These are phyloP conservation scores for Afroboletus lepidellus DNA, from an alignment of 1,284 basidiomycete genomes.

Conservation along the genomic window DNA sequence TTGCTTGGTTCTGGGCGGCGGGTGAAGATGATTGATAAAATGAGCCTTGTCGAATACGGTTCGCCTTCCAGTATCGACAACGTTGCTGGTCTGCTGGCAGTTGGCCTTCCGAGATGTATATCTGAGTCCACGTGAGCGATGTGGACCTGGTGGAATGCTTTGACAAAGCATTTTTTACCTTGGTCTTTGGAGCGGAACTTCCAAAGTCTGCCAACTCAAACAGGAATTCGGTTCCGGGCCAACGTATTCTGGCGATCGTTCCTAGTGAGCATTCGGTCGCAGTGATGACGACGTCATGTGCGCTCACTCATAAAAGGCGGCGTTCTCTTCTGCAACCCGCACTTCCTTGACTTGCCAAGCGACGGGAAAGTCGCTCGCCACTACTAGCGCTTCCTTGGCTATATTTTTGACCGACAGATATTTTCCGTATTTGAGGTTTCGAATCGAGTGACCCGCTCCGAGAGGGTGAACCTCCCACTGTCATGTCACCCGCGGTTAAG, in stretches of 20 bases:
- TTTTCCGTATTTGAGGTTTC: constrained; percentile 35
- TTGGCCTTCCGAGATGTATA: constrained; percentile 28
- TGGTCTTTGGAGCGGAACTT: constrained; percentile 30
- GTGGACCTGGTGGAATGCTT: background rate
- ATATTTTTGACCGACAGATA: constrained; percentile 28
- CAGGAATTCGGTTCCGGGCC: constrained; percentile 31
- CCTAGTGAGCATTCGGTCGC: background rate
- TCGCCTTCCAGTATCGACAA: constrained; percentile 31
- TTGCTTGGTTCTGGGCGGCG: constrained; percentile 9
- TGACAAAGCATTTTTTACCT: constrained; percentile 16
- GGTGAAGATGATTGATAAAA: constrained; percentile 29
- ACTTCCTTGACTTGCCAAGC: constrained; percentile 31
- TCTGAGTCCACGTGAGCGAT: constrained; percentile 10
- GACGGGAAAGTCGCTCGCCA: constrained; percentile 29
- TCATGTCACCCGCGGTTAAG: constrained; percentile 6
- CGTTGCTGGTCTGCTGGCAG: constrained; percentile 26
- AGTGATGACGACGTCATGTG: background rate
- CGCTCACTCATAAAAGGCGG: constrained; percentile 31
- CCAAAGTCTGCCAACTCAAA: constrained; percentile 29
- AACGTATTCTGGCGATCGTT: constrained; percentile 22
- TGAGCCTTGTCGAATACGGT: constrained; percentile 27
- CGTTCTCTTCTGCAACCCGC: constrained; percentile 26
- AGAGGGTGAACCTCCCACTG: constrained; percentile 33
- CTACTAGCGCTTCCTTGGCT: constrained; percentile 14
- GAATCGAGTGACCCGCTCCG: constrained; percentile 30